Evolutionary conservation across 306 rosid genomes (phyloP).

Genomic region (Pyrus betulifolia): DNA sequence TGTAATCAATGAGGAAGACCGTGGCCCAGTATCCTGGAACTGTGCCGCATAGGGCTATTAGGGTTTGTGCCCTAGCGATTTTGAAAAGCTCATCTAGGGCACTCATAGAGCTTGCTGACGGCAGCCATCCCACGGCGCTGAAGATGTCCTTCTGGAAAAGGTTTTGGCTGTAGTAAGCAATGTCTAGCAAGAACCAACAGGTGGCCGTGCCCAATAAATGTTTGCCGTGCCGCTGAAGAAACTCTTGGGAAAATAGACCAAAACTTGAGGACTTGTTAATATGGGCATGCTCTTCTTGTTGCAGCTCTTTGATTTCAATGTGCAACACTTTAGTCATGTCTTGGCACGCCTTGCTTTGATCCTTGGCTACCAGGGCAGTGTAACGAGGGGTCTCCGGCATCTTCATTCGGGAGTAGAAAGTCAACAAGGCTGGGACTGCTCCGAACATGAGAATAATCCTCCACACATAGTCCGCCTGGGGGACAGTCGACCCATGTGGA

Average conservation of each 20-base stretch:
- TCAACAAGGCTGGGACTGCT: conserved; percentile 42
- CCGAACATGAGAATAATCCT: conserved; percentile 67
- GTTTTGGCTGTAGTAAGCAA: conserved; percentile 50
- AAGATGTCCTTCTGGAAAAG: conserved; percentile 60
- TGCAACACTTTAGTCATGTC: conserved; percentile 60
- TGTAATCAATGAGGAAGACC: conserved; percentile 39
- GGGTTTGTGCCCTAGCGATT: conserved; percentile 52
- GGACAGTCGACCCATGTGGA: conserved; percentile 28
- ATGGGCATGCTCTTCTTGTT: neutral
- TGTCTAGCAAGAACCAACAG: conserved; percentile 63
- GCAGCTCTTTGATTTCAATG: neutral
- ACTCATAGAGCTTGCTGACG: conserved; percentile 38
- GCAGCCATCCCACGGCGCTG: conserved; percentile 52
- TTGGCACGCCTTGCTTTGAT: conserved; percentile 30
- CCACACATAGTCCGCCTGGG: conserved; percentile 53
- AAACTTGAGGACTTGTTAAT: conserved; percentile 14
- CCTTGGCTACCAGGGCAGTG: conserved; percentile 59
- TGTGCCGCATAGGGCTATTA: conserved; percentile 51
- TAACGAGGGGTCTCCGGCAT: conserved; percentile 66
- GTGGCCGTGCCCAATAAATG: conserved; percentile 56
- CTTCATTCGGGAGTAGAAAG: conserved; percentile 48
- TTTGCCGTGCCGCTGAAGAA: conserved; percentile 35
- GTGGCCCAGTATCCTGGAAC: conserved; percentile 78
- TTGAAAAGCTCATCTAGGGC: conserved; percentile 53
- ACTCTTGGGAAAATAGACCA: conserved; percentile 42